These are phyloP conservation scores for Neonectria faginata DNA, from an alignment of 2,329 filamentous ascomycete species.

Conservation along the genomic window DNA sequence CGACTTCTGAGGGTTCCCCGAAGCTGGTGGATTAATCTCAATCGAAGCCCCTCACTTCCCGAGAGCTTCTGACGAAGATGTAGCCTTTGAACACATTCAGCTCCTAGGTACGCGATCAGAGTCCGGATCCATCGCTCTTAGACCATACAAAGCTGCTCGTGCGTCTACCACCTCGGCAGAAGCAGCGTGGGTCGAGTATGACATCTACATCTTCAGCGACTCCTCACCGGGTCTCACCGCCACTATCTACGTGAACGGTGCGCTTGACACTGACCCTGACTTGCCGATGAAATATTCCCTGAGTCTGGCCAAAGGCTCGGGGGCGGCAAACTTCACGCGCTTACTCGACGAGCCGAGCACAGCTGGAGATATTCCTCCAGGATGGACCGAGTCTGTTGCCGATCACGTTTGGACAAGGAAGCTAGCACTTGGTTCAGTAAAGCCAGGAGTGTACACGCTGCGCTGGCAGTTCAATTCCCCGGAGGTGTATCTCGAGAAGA, in stretches of 20 bases:
- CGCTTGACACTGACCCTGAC: not conserved
- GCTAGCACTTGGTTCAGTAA: too few relatives aligned
- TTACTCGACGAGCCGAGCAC: not conserved
- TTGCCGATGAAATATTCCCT: not conserved
- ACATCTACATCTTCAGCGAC: not conserved
- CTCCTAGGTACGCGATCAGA: not conserved
- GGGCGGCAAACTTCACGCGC: not conserved
- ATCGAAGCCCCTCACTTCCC: slow-evolving; percentile 37
- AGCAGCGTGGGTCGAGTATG: not conserved
- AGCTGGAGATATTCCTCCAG: not conserved
- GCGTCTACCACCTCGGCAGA: not conserved
- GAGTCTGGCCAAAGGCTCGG: not conserved
- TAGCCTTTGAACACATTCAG: not conserved
- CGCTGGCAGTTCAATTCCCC: not conserved
- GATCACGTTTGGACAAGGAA: not conserved
- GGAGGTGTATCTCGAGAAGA: not conserved
- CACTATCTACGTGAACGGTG: not conserved
- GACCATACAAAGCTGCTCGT: not conserved
- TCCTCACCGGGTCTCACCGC: not conserved
- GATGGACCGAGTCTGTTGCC: not conserved
- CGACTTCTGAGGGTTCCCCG: slow-evolving; percentile 35
- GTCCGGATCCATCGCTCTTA: not conserved
- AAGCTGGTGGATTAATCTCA: slow-evolving; percentile 32
- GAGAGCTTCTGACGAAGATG: slow-evolving; percentile 6
- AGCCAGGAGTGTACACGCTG: not conserved